phyloP scores from a whole-genome alignment of 2,329 filamentous ascomycete genomes.

The Colletotrichum costaricense region DNA sequence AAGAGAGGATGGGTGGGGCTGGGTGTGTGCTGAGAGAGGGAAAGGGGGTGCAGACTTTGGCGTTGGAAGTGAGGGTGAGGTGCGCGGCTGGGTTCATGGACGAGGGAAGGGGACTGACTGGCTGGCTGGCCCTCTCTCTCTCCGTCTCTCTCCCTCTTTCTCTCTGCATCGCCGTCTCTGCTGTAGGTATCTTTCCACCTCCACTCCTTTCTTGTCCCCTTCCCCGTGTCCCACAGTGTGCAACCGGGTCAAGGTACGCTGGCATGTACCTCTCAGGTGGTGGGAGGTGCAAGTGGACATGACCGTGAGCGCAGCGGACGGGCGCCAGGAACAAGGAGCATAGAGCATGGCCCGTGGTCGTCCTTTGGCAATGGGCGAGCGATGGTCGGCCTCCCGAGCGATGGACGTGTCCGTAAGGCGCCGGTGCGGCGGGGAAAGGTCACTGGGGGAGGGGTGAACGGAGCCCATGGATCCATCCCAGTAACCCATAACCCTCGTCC shows the following conservation, averaged over 20 bases:
- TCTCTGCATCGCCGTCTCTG: background rate
- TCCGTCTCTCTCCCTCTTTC: background rate
- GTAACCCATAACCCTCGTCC: background rate
- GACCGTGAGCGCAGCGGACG: constrained; percentile 14
- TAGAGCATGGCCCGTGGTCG: constrained; percentile 32
- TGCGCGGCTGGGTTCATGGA: background rate
- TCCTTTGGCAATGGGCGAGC: constrained; percentile 23
- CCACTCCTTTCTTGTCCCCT: background rate
- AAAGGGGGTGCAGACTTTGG: constrained; percentile 10
- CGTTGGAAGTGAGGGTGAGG: background rate
- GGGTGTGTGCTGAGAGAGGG: constrained; percentile 8
- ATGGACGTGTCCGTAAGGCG: constrained; percentile 30
- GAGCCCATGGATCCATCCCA: constrained; percentile 1
- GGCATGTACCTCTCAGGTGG: constrained; percentile 3
- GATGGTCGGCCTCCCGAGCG: constrained; percentile 35
- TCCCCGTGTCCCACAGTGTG: constrained; percentile 25
- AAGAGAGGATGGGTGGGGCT: constrained; percentile 20
- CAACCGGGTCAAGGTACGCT: background rate
- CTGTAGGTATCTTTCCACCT: background rate
- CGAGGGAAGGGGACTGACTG: background rate
- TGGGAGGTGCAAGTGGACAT: constrained; percentile 17
- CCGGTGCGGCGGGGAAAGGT: constrained; percentile 33
- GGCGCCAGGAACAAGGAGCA: constrained; percentile 34
- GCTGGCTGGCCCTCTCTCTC: too few species aligned
- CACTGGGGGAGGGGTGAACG: constrained; percentile 31